phyloP scores from a whole-genome alignment of 108 stramenopile species.

The Asterionellopsis glacialis region DNA sequence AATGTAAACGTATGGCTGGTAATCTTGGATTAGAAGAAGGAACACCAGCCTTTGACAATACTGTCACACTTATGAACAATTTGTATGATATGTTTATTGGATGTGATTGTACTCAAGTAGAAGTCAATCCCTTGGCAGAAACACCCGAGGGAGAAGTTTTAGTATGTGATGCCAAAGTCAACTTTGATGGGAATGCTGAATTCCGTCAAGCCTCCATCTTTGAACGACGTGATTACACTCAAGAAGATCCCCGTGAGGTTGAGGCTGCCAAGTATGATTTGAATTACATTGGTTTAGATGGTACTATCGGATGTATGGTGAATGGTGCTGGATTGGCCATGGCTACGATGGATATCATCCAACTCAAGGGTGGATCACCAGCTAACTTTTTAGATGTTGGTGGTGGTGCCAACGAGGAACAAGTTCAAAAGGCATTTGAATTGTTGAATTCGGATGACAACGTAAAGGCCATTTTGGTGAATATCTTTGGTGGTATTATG shows the following conservation, averaged over 20 bases:
- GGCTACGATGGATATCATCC: conserved; percentile 95
- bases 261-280: conserved; percentile 79
- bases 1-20: conserved; percentile 50
- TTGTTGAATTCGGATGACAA: conserved; percentile 64
- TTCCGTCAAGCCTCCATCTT: conserved; percentile 81
- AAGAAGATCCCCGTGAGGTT: conserved; percentile 88
- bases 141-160: conserved; percentile 59
- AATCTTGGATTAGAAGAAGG: conserved; percentile 46
- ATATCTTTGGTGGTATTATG: conserved; percentile 98
- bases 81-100: conserved; percentile 78
- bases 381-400: conserved; percentile 97
- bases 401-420: conserved; percentile 72
- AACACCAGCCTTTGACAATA: conserved; percentile 30
- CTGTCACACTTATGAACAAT: conserved; percentile 55
- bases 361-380: conserved; percentile 89
- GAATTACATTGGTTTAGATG: conserved; percentile 96
- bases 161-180: conserved; percentile 88
- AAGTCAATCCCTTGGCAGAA: conserved; percentile 91
- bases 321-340: conserved; percentile 97
- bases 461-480: conserved; percentile 89
- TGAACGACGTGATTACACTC: conserved; percentile 61
- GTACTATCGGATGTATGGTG: conserved; percentile 98
- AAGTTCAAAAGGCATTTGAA: conserved; percentile 76
- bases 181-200: conserved; percentile 89
- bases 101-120: conserved; percentile 86